Evolutionary conservation across 1,284 basidiomycete genomes (phyloP), one percentile per base, ranked within the genome.

Genomic region (Ceratobasidium theobromae): DNA sequence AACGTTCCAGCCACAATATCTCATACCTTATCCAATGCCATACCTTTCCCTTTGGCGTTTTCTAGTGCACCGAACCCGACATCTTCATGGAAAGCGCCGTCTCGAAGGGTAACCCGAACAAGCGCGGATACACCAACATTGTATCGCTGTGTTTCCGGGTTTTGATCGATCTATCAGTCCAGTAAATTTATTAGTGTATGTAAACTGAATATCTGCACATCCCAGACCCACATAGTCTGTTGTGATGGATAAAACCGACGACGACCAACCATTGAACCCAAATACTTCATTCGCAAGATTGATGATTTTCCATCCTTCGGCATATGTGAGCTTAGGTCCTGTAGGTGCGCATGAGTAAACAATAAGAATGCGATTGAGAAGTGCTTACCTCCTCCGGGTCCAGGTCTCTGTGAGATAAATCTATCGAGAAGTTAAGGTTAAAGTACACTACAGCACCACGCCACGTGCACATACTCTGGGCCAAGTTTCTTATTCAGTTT

Each of bases 271-370:
- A 70, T 98, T 95, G 80, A 95, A 98, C 1, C 96, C 96, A 78
- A 99, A 99, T 38, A 99, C 91, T 72, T 99, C 95, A 75, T 99
- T 99, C 1, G 96, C 96, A 25, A 99, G 82, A 72, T 93, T 94
- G 75, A 98, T 94, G 33, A 93, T 87, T 78, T 94, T 95, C 95
- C 95, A 98, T 0, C 96, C 97, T 75, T 98, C 96, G 2, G 93
- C 88, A 74, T 99, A 99, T 6, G 92, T 95, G 64, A 99, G 79
- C 76, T 95, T 97, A 5, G 84, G 82, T 0, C 88, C 88, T 32
- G 53, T 27, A 5, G 21, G 48, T 18, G 40, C 14, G 21, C 28
- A 53, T 33, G 23, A 18, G 53, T 21, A 62, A 18, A 28, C 2
- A 32, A 38, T 45, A 16, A 30, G 16, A 38, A 40, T 28, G 30